Base-by-base conservation (phyloP, 306 rosid species). In the Vachellia collinsii region DNA sequence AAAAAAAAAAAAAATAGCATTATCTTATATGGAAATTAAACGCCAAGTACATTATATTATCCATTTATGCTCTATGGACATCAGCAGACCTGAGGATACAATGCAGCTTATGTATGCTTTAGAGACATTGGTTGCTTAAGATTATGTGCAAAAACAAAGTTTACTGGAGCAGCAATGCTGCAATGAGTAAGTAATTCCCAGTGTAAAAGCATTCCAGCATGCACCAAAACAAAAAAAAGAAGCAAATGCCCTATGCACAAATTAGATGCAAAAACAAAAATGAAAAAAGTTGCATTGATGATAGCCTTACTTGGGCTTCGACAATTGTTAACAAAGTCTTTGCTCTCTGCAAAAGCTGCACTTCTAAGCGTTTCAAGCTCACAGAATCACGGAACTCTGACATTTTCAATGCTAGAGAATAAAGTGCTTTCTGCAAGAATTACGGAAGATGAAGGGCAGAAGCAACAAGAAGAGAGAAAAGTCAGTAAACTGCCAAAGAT, bases 221-320 rank as follows among this genome's bases (percentile, higher is more conserved):
- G 79, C 44, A 20, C 74, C 10, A 2, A 46, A 65, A 14, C 25
- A 51, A 53, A 59, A 64, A 75, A 54, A 12, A 50, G 7, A 19
- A 56, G 14, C n/a, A 56, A 56, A 68, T 76, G 68, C 9, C 61
- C 36, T 41, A 23, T 14, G 76, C 72, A 17, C 66, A 80, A 75
- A 63, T 44, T 80, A 78, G 80, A 63, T 39, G 19, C 74, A 71
- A 76, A 71, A 79, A 23, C 46, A 37, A 62, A 44, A 38, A 64
- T 81, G 50, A 25, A 44, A 81, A 20, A 46, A 71, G 68, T 71
- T 66, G 72, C 29, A 39, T 38, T 17, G 44, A 75, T 17, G 44
- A 75, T 20, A 62, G 85, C 77, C 90, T 82, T 90, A 90, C 98
- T 80, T 94, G 98, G 78, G 90, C 83, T 41, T 92, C 94, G 76